Percentiles rank a stretch among this genome's conserved stretches.
These are phyloP conservation scores for Discostella stelligeroides DNA, from an alignment of 108 stramenopile genomes.

Conservation along the genomic window DNA sequence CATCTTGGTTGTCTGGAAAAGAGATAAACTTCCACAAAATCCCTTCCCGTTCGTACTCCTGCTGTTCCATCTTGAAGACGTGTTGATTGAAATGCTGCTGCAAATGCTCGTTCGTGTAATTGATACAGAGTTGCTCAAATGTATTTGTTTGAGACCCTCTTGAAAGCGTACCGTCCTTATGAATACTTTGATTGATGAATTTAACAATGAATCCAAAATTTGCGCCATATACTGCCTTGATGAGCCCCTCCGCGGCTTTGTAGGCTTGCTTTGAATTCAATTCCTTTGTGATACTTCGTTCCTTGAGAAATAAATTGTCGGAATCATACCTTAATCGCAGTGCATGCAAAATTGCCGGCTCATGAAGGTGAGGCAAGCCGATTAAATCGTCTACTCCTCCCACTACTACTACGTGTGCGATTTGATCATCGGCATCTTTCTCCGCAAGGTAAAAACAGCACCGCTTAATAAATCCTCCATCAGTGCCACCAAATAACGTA, in stretches of 20 bases:
- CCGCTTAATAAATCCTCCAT: slow-evolving; percentile 26
- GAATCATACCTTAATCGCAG: slow-evolving; percentile 49
- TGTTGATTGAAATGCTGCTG: slow-evolving; percentile 92
- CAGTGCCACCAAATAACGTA: slow-evolving; percentile 39
- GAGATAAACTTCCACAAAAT: slow-evolving; percentile 87
- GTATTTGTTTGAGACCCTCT: slow-evolving; percentile 72
- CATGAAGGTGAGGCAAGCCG: slow-evolving; percentile 48
- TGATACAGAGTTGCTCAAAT: slow-evolving; percentile 94
- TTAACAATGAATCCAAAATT: slow-evolving; percentile 77
- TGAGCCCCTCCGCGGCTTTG: slow-evolving; percentile 85
- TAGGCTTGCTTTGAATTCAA: slow-evolving; percentile 64
- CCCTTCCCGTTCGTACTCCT: slow-evolving; percentile 92
- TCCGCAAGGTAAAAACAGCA: slow-evolving; percentile 48
- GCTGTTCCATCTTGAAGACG: slow-evolving; percentile 89
- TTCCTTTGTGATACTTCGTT: slow-evolving; percentile 54
- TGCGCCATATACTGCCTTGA: slow-evolving; percentile 88
- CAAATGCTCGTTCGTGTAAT: slow-evolving; percentile 93
- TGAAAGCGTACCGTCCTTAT: slow-evolving; percentile 32
- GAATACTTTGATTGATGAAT: slow-evolving; percentile 55
- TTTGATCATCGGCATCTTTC: slow-evolving; percentile 31
- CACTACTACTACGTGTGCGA: slow-evolving; percentile 35
- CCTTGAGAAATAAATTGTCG: slow-evolving; percentile 44
- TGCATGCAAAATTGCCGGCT: slow-evolving; percentile 49
- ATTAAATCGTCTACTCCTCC: slow-evolving; percentile 48
- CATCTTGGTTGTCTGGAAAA: slow-evolving; percentile 93